Evolutionary conservation across 768 basidiomycete species (phyloP).

Genomic region (Russula griseocarnosa): DNA sequence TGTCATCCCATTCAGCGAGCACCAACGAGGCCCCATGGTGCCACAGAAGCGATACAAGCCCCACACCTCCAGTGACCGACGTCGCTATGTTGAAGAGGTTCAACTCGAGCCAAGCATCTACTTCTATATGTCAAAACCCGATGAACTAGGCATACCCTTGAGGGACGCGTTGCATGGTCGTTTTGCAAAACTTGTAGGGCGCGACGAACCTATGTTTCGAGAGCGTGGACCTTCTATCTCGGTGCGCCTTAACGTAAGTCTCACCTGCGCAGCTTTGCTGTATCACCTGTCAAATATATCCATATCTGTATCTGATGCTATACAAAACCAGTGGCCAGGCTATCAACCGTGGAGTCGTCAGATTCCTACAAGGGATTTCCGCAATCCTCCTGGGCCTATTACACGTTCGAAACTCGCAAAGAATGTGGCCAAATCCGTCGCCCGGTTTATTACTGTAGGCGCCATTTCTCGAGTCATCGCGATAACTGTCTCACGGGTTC

Average conservation of each 20-base stretch:
- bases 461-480: constrained; percentile 4
- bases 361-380: constrained; percentile 79
- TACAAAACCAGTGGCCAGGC: constrained; percentile 62
- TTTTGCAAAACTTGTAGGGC: constrained; percentile 50
- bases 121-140: constrained; percentile 52
- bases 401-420: constrained; percentile 73
- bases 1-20: constrained; percentile 15
- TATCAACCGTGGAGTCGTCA: constrained; percentile 75
- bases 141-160: constrained; percentile 58
- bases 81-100: constrained; percentile 72
- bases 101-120: constrained; percentile 59
- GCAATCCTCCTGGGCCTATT: constrained; percentile 72
- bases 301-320: constrained; percentile 20
- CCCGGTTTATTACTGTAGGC: constrained; percentile 60
- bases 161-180: constrained; percentile 60
- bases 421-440: constrained; percentile 72
- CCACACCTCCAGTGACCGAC: constrained; percentile 70
- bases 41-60: constrained; percentile 73
- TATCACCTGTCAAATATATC: constrained; percentile 13
- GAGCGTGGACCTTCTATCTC: constrained; percentile 76
- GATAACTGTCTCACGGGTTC: not conserved
- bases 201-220: constrained; percentile 65
- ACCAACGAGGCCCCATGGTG: constrained; percentile 42
- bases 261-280: constrained; percentile 12
- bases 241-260: constrained; percentile 65